Percentiles rank a stretch among this genome's conserved stretches.
These are phyloP conservation scores for Termitomyces sp. DNA, from an alignment of 768 basidiomycete species.

Conservation along the genomic window DNA sequence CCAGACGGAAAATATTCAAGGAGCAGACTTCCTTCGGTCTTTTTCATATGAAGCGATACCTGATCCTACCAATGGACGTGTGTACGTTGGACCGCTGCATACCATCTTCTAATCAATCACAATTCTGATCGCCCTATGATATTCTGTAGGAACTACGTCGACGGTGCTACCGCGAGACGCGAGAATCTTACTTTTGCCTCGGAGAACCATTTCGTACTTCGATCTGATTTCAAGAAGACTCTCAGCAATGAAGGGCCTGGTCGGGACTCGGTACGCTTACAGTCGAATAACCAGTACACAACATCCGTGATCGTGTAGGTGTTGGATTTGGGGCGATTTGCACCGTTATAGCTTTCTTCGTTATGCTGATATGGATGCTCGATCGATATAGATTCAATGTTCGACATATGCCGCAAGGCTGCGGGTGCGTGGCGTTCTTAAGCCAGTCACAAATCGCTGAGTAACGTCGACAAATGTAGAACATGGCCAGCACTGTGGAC, in stretches of 20 bases:
- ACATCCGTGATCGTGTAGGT: slow-evolving; percentile 51
- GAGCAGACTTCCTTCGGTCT: neutral
- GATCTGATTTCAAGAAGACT: slow-evolving; percentile 48
- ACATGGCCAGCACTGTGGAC: slow-evolving; percentile 61
- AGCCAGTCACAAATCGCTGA: neutral
- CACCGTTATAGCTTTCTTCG: neutral
- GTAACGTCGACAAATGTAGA: slow-evolving; percentile 13
- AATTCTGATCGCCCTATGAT: neutral
- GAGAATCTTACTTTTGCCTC: slow-evolving; percentile 57
- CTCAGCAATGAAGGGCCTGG: slow-evolving; percentile 48
- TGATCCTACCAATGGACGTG: slow-evolving; percentile 3
- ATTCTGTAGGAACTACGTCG: slow-evolving; percentile 37
- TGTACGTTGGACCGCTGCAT: neutral
- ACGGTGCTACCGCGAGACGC: slow-evolving; percentile 43
- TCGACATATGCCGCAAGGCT: slow-evolving; percentile 59
- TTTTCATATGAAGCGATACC: slow-evolving; percentile 3
- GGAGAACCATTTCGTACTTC: slow-evolving; percentile 49
- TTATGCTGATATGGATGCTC: neutral
- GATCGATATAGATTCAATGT: slow-evolving; percentile 37
- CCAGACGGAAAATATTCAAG: neutral
- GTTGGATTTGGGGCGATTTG: neutral
- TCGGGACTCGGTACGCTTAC: slow-evolving; percentile 55
- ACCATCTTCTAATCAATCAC: too few relatives aligned
- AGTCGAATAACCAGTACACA: slow-evolving; percentile 48
- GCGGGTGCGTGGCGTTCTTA: slow-evolving; percentile 34